Base-by-base conservation (phyloP, 2,329 filamentous ascomycete genomes). In the Decorospora gaudefroyi region DNA sequence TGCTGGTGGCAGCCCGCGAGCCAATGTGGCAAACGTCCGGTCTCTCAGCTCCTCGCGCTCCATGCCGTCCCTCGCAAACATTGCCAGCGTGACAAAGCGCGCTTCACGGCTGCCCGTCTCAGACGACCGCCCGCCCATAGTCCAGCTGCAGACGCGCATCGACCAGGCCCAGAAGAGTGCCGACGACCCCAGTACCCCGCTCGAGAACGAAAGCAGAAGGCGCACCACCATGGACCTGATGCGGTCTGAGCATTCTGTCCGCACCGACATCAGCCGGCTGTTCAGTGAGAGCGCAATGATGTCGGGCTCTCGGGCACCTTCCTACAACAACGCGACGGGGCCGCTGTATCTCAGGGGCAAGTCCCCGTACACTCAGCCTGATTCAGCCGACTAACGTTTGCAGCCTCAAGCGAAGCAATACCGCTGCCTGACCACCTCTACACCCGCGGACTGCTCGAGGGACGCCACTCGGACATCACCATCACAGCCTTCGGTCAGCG, bases 401-500 rank as follows among this genome's bases (percentile, higher is more conserved):
- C 49, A 67, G 65, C 62, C 8, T 64, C 64, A 11, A 57, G 59
- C 42, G 72, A 74, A 40, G 62, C 70, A 10, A 65, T 73, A 4
- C 67, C 73, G 22, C 65, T 81, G 6, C 73, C 76, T 0, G 72
- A 76, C 31, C 78, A 81, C 61, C 71, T 81, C 19, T 78, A 78
- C 51, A 76, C 69, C 10, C 72, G 76, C 46, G 78, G 78, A 15
- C 68, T 81, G 21, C 63, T 79, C 10, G 68, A 74, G 45, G 78
- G 78, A 9, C 69, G 72, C 4, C 77, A 81, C 49, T 79, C 76
- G 0, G 78, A 81, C 52, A 80, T 81, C 36, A 75, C 74, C 15
- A 63, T 81, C 35, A 66, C 75, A 42, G 78, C 78, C 1, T 81
- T 81, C 55, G 74, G 74, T 7, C 73, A 75, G 29, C 67, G 67